These are phyloP conservation scores for Starmerella powellii DNA, from an alignment of 805 yeast species.

Conservation along the genomic window DNA sequence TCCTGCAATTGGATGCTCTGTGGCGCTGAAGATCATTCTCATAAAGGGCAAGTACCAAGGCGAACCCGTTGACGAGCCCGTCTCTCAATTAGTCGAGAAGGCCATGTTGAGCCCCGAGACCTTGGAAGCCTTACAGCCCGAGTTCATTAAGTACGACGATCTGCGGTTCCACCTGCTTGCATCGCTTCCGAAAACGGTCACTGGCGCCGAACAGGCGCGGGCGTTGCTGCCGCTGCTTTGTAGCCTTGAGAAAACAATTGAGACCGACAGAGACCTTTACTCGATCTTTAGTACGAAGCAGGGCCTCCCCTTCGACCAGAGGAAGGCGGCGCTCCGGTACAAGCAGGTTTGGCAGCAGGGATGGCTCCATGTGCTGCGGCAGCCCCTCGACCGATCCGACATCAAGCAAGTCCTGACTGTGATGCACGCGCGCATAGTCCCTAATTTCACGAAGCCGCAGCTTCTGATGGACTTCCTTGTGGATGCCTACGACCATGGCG, in stretches of 20 bases:
- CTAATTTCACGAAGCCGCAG: constrained; percentile 67
- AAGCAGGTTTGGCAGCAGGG: constrained; percentile 48
- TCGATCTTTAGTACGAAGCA: constrained; percentile 1
- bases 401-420: constrained; percentile 57
- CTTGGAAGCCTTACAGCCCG: constrained; percentile 6
- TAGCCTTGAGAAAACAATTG: constrained; percentile 11
- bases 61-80: constrained; percentile 48
- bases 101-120: constrained; percentile 32
- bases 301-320: constrained; percentile 5
- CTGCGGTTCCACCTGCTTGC: constrained; percentile 37
- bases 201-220: neutral
- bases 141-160: constrained; percentile 48
- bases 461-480: constrained; percentile 87
- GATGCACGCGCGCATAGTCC: constrained; percentile 74
- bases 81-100: constrained; percentile 31
- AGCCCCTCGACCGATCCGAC: constrained; percentile 38
- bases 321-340: constrained; percentile 13
- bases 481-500: constrained; percentile 60
- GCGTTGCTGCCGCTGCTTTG: constrained; percentile 10
- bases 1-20: constrained; percentile 33
- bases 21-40: constrained; percentile 40
- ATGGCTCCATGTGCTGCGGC: constrained; percentile 44
- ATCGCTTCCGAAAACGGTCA: neutral
- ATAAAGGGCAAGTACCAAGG: constrained; percentile 37
- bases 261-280: constrained; percentile 10